Evolutionary conservation across 2,329 filamentous ascomycete species (phyloP).

Genomic region (Colletotrichum musae): DNA sequence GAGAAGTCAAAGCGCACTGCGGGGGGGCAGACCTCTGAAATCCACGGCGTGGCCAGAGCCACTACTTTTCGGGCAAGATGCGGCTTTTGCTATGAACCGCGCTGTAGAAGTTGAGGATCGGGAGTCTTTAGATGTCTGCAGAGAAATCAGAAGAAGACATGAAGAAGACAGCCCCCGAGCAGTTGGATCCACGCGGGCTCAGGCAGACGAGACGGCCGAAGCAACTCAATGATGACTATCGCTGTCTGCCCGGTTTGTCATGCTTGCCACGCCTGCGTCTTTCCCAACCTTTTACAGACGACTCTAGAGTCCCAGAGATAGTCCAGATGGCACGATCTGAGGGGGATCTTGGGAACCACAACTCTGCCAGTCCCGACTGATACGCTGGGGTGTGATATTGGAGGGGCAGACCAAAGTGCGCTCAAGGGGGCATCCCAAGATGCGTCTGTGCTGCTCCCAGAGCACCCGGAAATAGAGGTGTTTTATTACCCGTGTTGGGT

Average conservation of each 20-base stretch:
- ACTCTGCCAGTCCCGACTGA: neutral
- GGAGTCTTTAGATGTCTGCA: neutral
- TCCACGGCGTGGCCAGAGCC: constrained; percentile 1
- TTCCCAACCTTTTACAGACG: constrained; percentile 13
- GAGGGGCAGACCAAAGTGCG: constrained; percentile 3
- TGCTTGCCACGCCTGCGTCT: neutral
- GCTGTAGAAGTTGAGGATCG: neutral
- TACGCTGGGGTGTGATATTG: constrained; percentile 12
- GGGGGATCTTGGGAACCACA: neutral
- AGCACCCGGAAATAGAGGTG: constrained; percentile 10
- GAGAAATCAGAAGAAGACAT: neutral
- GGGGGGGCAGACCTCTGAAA: constrained; percentile 3
- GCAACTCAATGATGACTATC: constrained; percentile 6
- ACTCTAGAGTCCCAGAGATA: neutral
- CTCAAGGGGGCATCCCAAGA: constrained; percentile 7
- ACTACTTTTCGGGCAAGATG: neutral
- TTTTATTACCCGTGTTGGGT: constrained; percentile 4
- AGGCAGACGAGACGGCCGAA: constrained; percentile 6
- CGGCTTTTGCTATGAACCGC: neutral
- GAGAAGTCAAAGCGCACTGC: constrained; percentile 37
- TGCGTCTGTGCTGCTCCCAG: constrained; percentile 23
- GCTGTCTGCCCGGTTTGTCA: neutral
- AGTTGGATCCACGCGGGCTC: neutral
- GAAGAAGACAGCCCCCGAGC: neutral
- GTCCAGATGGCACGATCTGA: neutral